A percentile compares a stretch with the other conserved stretches of the same genome.
phyloP scores from a whole-genome alignment of 495 filamentous ascomycete species.

The Hypoxylon lienhwacheense region DNA sequence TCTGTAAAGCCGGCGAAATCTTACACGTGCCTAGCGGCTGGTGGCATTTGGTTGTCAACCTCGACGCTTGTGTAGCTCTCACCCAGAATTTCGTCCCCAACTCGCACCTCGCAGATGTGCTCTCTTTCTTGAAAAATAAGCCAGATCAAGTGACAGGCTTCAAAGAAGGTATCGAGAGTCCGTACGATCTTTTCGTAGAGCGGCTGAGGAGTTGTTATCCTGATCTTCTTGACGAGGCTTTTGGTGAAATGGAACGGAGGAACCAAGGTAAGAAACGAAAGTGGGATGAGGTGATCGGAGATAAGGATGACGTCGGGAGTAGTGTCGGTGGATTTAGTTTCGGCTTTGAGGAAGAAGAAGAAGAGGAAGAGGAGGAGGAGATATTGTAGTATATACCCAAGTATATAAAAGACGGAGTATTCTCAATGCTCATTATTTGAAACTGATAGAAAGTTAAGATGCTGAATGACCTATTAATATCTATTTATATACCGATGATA shows the following conservation, averaged over 20 bases:
- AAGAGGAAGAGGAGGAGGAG: slow-evolving; percentile 51
- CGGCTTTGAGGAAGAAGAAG: slow-evolving; percentile 64
- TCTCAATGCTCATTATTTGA: no score
- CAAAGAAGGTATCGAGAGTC: slow-evolving; percentile 67
- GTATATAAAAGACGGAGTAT: not conserved
- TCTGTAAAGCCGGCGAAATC: slow-evolving; percentile 86
- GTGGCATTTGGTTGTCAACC: slow-evolving; percentile 96
- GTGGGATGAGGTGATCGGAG: slow-evolving; percentile 76
- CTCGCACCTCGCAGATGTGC: slow-evolving; percentile 68
- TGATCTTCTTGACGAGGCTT: slow-evolving; percentile 63
- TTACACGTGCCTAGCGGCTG: slow-evolving; percentile 90
- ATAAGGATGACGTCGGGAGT: slow-evolving; percentile 46
- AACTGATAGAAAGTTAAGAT: no score
- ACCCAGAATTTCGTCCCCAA: slow-evolving; percentile 96
- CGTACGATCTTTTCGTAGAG: slow-evolving; percentile 74
- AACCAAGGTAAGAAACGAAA: slow-evolving; percentile 71
- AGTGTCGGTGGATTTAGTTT: slow-evolving; percentile 73
- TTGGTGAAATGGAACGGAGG: slow-evolving; percentile 65
- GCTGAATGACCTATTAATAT: not conserved
- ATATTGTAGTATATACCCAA: slow-evolving; percentile 37
- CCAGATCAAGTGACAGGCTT: slow-evolving; percentile 87
- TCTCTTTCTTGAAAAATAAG: slow-evolving; percentile 83
- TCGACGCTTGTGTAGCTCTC: slow-evolving; percentile 79
- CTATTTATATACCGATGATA: no score
- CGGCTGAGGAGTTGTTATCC: slow-evolving; percentile 66